phyloP scores from a whole-genome alignment of 2,329 filamentous ascomycete genomes.

The Sporothrix humicola region DNA sequence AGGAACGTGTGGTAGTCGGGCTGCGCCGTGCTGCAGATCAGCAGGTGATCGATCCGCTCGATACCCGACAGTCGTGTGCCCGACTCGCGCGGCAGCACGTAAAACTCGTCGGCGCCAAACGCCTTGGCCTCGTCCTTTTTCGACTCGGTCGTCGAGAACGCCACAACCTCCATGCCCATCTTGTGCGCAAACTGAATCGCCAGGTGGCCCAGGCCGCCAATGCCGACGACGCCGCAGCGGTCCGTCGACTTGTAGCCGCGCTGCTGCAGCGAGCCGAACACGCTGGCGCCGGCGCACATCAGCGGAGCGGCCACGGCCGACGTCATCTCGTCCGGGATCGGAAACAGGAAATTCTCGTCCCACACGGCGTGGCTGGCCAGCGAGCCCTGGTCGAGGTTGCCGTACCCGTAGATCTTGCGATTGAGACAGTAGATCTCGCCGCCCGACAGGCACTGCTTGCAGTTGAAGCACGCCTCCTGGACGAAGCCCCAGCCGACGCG shows the following conservation, averaged over 20 bases:
- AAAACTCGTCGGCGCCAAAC: slow-evolving; percentile 34
- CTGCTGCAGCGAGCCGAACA: slow-evolving; percentile 45
- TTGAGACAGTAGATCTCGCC: slow-evolving; percentile 52
- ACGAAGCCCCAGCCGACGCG: slow-evolving; percentile 56
- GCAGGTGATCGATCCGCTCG: slow-evolving; percentile 58
- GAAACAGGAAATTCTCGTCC: slow-evolving; percentile 45
- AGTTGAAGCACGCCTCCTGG: slow-evolving; percentile 51
- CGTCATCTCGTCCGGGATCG: slow-evolving; percentile 44
- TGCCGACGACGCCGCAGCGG: slow-evolving; percentile 47
- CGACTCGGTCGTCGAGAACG: slow-evolving; percentile 32
- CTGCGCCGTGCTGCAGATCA: slow-evolving; percentile 27
- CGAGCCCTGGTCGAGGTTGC: slow-evolving; percentile 55
- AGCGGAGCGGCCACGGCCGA: slow-evolving; percentile 47
- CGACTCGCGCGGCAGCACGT: slow-evolving; percentile 46
- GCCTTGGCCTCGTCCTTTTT: slow-evolving; percentile 33
- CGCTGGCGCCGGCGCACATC: slow-evolving; percentile 53
- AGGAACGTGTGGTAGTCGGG: slow-evolving; percentile 29
- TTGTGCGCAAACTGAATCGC: slow-evolving; percentile 65
- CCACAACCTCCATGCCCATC: slow-evolving; percentile 35
- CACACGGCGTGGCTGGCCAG: slow-evolving; percentile 50
- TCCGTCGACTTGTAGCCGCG: slow-evolving; percentile 41
- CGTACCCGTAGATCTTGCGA: slow-evolving; percentile 50
- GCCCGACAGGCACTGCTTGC: slow-evolving; percentile 52
- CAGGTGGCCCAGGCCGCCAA: slow-evolving; percentile 67
- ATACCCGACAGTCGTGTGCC: slow-evolving; percentile 48